A percentile compares a stretch with the other conserved stretches of the same genome.
Evolutionary conservation across 345 rosid genomes (phyloP).

Genomic region (Syzygium grande): DNA sequence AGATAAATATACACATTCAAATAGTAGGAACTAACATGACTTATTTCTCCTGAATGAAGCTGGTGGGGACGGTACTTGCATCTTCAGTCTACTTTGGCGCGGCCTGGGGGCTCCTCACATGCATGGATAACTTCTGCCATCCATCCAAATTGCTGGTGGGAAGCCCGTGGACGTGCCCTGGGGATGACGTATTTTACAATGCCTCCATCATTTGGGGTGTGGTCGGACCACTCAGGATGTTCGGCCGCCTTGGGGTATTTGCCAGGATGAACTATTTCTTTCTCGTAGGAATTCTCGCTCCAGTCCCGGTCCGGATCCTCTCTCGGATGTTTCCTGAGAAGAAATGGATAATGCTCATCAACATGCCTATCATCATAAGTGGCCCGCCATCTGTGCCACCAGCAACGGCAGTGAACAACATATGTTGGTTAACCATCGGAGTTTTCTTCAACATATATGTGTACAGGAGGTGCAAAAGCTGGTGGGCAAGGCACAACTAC

Average conservation of each 20-base stretch:
- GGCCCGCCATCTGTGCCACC: constrained; percentile 22
- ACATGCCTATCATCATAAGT: constrained; percentile 27
- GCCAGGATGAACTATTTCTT: constrained; percentile 47
- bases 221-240: constrained; percentile 40
- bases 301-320: constrained; percentile 33
- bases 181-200: constrained; percentile 36
- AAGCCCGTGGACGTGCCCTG: constrained; percentile 51
- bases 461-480: constrained; percentile 17
- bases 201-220: constrained; percentile 60
- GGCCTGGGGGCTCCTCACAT: constrained; percentile 43
- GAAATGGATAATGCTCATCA: constrained; percentile 33
- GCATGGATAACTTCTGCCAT: constrained; percentile 30
- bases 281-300: constrained; percentile 34
- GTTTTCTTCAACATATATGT: constrained; percentile 22
- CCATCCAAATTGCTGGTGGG: constrained; percentile 19
- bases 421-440: constrained; percentile 24
- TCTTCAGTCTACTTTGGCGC: constrained; percentile 38
- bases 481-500: constrained; percentile 51
- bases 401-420: constrained; percentile 20
- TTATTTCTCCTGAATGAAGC: constrained; percentile 2
- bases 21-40: background rate
- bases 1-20: background rate
- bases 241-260: constrained; percentile 31
- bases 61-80: constrained; percentile 32
- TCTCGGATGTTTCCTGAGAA: constrained; percentile 18